Percentiles rank a stretch among this genome's conserved stretches.
Conservation (phyloP, 148 eudicot species). For the Amaranthus cruentus region DNA sequence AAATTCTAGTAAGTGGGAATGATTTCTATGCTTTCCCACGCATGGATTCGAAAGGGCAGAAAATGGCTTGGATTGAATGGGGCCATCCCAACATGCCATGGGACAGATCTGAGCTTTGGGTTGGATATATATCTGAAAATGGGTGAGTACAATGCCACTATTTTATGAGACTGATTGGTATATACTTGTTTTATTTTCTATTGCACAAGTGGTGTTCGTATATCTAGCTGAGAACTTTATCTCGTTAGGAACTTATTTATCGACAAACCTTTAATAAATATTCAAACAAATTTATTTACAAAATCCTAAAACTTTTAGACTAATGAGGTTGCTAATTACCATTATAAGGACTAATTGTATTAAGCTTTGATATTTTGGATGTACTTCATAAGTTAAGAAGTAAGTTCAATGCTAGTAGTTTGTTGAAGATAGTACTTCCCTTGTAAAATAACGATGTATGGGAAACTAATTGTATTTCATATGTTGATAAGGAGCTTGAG, state of each 20-base stretch:
- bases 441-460: neutral
- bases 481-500: too few species aligned
- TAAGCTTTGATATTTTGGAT: too few species aligned
- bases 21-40: constrained; percentile 97
- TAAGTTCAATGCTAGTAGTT: neutral
- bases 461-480: neutral
- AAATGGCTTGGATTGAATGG: constrained; percentile 95
- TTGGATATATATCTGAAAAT: constrained; percentile 76
- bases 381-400: neutral
- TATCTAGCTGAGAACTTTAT: too few species aligned
- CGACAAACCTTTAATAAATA: too few species aligned
- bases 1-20: constrained; percentile 55
- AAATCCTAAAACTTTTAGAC: too few species aligned
- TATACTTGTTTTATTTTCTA: neutral
- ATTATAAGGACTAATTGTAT: too few species aligned
- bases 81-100: constrained; percentile 96
- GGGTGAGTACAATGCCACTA: constrained; percentile 46
- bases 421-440: neutral
- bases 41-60: constrained; percentile 65
- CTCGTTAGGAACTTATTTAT: too few species aligned
- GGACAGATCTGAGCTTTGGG: constrained; percentile 97
- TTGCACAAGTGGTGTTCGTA: neutral
- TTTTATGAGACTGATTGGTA: neutral
- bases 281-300: too few species aligned
- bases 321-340: too few species aligned